Evolutionary conservation across 2,329 filamentous ascomycete genomes (phyloP).

Genomic region (Colletotrichum sp.): DNA sequence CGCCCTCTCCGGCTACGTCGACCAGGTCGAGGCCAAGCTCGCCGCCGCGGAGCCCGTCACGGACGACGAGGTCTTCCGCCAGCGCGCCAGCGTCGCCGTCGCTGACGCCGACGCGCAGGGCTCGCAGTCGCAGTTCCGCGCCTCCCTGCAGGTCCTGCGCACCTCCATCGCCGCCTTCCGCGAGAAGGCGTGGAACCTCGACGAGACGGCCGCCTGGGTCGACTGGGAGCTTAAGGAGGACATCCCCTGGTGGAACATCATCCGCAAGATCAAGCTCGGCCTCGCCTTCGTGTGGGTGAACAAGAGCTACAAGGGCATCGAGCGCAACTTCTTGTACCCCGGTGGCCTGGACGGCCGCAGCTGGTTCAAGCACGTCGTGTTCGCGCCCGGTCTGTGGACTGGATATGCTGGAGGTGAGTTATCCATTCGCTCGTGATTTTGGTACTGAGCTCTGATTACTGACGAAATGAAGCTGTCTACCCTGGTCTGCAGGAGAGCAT

Average conservation of each 20-base stretch:
- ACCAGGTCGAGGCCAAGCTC: slow-evolving; percentile 55
- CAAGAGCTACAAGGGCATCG: slow-evolving; percentile 81
- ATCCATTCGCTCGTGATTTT: neutral
- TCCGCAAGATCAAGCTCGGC: slow-evolving; percentile 68
- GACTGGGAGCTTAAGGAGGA: slow-evolving; percentile 50
- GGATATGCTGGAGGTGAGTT: slow-evolving; percentile 79
- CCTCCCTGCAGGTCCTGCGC: slow-evolving; percentile 42
- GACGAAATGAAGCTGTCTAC: slow-evolving; percentile 55
- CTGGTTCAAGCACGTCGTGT: slow-evolving; percentile 97
- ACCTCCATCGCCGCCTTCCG: slow-evolving; percentile 41
- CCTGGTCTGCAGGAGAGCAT: slow-evolving; percentile 68
- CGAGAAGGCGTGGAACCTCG: slow-evolving; percentile 47
- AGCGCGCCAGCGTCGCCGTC: slow-evolving; percentile 23
- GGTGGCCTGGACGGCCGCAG: slow-evolving; percentile 77
- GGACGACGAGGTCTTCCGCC: slow-evolving; percentile 30
- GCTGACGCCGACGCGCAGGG: slow-evolving; percentile 28
- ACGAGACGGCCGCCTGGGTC: slow-evolving; percentile 47
- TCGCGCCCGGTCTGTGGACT: slow-evolving; percentile 90
- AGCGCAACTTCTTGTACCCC: slow-evolving; percentile 78
- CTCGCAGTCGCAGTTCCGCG: slow-evolving; percentile 42
- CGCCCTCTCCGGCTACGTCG: slow-evolving; percentile 57
- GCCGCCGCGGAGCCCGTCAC: slow-evolving; percentile 28
- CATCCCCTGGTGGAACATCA: slow-evolving; percentile 81
- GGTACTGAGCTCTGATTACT: neutral
- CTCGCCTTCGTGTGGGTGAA: slow-evolving; percentile 72